phyloP scores from a whole-genome alignment of 2,329 filamentous ascomycete species.

The Penicillium glabrum region DNA sequence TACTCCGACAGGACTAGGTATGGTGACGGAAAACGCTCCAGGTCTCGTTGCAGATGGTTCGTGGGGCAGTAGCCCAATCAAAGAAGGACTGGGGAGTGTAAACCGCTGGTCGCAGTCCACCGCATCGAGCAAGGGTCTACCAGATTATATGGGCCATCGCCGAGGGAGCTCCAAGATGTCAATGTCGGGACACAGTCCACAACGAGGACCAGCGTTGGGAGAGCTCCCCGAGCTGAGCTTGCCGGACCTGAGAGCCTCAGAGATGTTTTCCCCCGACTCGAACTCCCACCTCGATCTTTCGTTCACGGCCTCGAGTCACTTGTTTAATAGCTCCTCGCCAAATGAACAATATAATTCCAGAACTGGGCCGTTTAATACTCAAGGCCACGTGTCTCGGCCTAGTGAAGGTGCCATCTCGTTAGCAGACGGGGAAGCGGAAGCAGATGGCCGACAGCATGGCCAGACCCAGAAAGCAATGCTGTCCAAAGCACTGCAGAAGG shows the following conservation, averaged over 20 bases:
- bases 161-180: slow-evolving; percentile 26
- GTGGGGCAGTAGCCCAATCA: slow-evolving; percentile 27
- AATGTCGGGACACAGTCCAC: slow-evolving; percentile 20
- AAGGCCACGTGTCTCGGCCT: slow-evolving; percentile 16
- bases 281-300: slow-evolving; percentile 26
- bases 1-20: slow-evolving; percentile 17
- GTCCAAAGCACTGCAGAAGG: slow-evolving; percentile 91
- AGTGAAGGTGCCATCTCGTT: slow-evolving; percentile 27
- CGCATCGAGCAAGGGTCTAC: slow-evolving; percentile 45
- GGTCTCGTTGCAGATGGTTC: slow-evolving; percentile 10
- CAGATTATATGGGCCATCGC: slow-evolving; percentile 23
- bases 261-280: slow-evolving; percentile 17
- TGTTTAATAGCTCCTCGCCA: slow-evolving; percentile 15
- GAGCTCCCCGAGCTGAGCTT: slow-evolving; percentile 20
- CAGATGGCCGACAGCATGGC: slow-evolving; percentile 40
- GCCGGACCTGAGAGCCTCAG: slow-evolving; percentile 18
- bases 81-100: slow-evolving; percentile 51
- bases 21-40: slow-evolving; percentile 17
- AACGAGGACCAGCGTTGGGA: slow-evolving; percentile 1
- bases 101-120: slow-evolving; percentile 62
- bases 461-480: slow-evolving; percentile 92
- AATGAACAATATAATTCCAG: slow-evolving; percentile 3
- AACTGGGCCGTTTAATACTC: slow-evolving; percentile 13
- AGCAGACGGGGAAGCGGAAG: slow-evolving; percentile 26
- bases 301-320: slow-evolving; percentile 17